Percentiles rank a stretch among this genome's conserved stretches.
Evolutionary conservation across 768 basidiomycete species (phyloP).

Genomic region (Hebeloma cylindrosporum): DNA sequence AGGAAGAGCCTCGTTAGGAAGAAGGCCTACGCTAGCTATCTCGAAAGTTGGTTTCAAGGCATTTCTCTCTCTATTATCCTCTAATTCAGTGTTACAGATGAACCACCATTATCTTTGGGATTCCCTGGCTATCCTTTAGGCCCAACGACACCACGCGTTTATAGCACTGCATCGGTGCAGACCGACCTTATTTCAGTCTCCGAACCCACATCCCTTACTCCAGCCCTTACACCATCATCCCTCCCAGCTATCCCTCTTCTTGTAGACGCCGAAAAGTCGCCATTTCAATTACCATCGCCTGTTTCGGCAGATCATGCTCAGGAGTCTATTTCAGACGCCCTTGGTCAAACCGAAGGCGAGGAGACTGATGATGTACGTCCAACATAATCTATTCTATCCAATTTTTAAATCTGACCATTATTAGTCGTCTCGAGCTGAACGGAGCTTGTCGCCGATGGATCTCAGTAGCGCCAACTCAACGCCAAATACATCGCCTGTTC

Average conservation of each 20-base stretch:
- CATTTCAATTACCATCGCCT: slow-evolving; percentile 23
- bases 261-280: slow-evolving; percentile 12
- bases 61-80: background rate
- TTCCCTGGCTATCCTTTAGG: slow-evolving; percentile 20
- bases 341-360: slow-evolving; percentile 14
- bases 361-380: slow-evolving; percentile 20
- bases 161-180: slow-evolving; percentile 21
- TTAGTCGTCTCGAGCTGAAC: slow-evolving; percentile 30
- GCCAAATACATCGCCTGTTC: slow-evolving; percentile 13
- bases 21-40: slow-evolving; percentile 17
- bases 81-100: slow-evolving; percentile 8
- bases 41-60: slow-evolving; percentile 13
- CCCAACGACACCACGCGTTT: slow-evolving; percentile 21
- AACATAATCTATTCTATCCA: background rate
- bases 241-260: background rate
- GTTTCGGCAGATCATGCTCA: slow-evolving; percentile 24
- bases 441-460: slow-evolving; percentile 64
- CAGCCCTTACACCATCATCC: slow-evolving; percentile 2
- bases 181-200: slow-evolving; percentile 20
- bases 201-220: slow-evolving; percentile 7
- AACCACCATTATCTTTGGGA: slow-evolving; percentile 11
- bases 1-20: slow-evolving; percentile 20
- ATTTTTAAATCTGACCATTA: slow-evolving; percentile 1
- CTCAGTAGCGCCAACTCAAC: slow-evolving; percentile 50
- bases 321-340: slow-evolving; percentile 16